Conservation (phyloP, 208 protist species). For the Lotmaria passim region DNA sequence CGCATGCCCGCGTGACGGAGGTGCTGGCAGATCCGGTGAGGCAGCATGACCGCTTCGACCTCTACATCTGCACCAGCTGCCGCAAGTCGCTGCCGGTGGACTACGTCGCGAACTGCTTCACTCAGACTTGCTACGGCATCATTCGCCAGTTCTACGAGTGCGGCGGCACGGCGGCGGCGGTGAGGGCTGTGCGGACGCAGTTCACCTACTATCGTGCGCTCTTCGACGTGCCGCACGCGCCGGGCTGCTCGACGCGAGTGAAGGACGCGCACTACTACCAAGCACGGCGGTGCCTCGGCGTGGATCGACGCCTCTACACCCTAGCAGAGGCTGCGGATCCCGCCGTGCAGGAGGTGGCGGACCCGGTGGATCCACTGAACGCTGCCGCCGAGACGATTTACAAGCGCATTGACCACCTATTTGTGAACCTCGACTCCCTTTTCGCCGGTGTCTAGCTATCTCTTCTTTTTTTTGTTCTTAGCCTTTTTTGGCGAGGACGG, state of each 20-base stretch:
- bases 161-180: conserved; percentile 64
- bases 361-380: conserved; percentile 79
- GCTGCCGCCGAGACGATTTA: conserved; percentile 77
- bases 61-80: conserved; percentile 83
- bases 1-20: conserved; percentile 75
- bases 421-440: conserved; percentile 71
- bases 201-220: conserved; percentile 90
- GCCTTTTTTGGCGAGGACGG: not conserved
- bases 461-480: too few relatives aligned
- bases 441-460: conserved; percentile 47
- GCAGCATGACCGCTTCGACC: conserved; percentile 51
- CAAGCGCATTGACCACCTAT: conserved; percentile 85
- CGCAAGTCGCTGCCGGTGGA: conserved; percentile 48
- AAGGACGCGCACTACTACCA: conserved; percentile 68
- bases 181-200: conserved; percentile 72
- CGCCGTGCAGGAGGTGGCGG: conserved; percentile 44
- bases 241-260: conserved; percentile 61
- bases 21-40: conserved; percentile 39
- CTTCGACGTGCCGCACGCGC: conserved; percentile 87
- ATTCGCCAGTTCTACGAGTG: conserved; percentile 83
- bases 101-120: conserved; percentile 87
- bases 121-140: conserved; percentile 70
- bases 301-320: conserved; percentile 69
- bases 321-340: conserved; percentile 55
- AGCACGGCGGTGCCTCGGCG: conserved; percentile 75